Evolutionary conservation across 108 stramenopile species (phyloP), one percentile per base, ranked within the genome.

Genomic region (Cyclotella distinguenda): DNA sequence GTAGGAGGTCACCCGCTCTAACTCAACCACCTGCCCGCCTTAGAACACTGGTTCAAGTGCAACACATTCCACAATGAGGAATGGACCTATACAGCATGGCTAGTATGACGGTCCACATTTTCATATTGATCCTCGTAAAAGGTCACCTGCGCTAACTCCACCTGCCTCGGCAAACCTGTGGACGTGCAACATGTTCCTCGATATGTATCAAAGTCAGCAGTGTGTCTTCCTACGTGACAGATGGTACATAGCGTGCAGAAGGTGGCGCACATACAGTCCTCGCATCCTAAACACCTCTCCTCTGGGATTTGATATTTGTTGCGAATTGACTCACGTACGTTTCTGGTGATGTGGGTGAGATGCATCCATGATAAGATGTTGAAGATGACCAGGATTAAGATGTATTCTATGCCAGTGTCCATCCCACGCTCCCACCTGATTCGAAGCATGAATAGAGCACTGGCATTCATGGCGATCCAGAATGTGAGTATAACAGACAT

Each of bases 151-250:
- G 74, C 74, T 32, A 76, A 59, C 45, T 76, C 76, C 31, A 81
- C 71, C 18, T 78, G 77, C 30, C 60, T 55, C 1, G 82, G 76
- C 22, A 83, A 45, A 3, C 82, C 82, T 3, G 79, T 80, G 11
- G 59, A 19, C 11, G 82, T 47, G 60, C 79, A 83, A 28, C 70
- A 80, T 11, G 68, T 67, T 32, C 69, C 82, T 8, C 62, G 58
- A 53, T 73, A 80, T 15, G 79, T 83, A 13, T 82, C 76, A 60
- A 87, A 90, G 43, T 79, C 81, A 13, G 81, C 86, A 27, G 92
- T 93, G 44, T 93, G 92, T 30, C 92, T 66, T 25, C 77, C 84
- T 85, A 93, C 86, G 47, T 93, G 91, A 31, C 79, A 79, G 39
- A 93, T 82, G 1, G 79, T 45, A 64, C 82, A 82, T 11, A 87